Evolutionary conservation across 768 basidiomycete genomes (phyloP).

Genomic region (Mycena haematopus): DNA sequence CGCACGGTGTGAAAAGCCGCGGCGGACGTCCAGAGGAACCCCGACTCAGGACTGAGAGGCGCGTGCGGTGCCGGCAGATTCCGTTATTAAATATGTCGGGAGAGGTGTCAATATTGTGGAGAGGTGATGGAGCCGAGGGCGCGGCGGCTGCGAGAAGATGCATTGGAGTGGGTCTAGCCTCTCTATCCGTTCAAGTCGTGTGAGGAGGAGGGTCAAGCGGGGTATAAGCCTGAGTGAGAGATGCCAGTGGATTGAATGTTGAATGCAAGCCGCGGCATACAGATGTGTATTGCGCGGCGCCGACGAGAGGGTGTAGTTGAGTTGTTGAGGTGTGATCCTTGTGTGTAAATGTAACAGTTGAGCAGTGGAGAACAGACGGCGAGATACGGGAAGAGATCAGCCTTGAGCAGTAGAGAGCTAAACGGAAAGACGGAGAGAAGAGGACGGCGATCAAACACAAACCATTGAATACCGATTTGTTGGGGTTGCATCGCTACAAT

Average conservation of each 20-base stretch:
- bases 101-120: not conserved
- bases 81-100: not conserved
- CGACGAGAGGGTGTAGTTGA: too few species aligned
- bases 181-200: not conserved
- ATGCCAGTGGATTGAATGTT: not conserved
- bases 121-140: too few species aligned
- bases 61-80: not conserved
- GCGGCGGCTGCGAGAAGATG: not conserved
- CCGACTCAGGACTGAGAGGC: not conserved
- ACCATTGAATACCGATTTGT: too few species aligned
- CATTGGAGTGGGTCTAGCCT: not conserved
- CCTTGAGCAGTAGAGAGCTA: not conserved
- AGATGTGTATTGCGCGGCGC: too few species aligned
- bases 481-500: too few species aligned
- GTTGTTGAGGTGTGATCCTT: too few species aligned
- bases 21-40: slow-evolving; percentile 13
- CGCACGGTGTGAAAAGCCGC: slow-evolving; percentile 3
- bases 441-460: not conserved
- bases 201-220: not conserved
- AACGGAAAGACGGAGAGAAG: not conserved
- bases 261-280: too few species aligned
- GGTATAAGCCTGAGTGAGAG: not conserved
- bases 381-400: too few species aligned
- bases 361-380: too few species aligned
- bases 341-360: too few species aligned